These are phyloP conservation scores for Zymoseptoria brevis DNA, from an alignment of 2,329 filamentous ascomycete species.

Conservation along the genomic window DNA sequence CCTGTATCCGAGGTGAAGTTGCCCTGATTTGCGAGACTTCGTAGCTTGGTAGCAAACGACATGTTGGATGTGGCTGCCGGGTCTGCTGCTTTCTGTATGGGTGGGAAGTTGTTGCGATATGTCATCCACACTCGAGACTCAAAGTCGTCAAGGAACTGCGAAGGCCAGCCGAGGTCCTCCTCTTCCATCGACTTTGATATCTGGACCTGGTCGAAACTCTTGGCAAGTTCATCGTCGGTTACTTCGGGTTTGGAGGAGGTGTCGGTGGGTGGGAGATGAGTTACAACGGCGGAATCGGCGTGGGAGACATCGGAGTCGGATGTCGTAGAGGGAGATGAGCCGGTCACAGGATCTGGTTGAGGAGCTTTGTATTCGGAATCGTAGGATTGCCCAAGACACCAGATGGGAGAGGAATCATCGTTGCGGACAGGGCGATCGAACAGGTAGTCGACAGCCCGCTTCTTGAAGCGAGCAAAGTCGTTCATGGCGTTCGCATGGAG, in stretches of 20 bases:
- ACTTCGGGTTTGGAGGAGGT: constrained; percentile 8
- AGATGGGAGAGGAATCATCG: constrained; percentile 67
- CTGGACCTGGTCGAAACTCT: constrained; percentile 23
- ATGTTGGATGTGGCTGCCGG: constrained; percentile 62
- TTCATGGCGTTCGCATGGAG: constrained; percentile 43
- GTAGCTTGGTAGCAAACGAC: constrained; percentile 76
- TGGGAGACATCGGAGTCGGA: constrained; percentile 26
- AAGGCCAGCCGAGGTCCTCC: constrained; percentile 61
- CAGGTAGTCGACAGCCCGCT: constrained; percentile 80
- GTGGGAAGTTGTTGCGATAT: constrained; percentile 77
- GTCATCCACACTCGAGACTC: constrained; percentile 94
- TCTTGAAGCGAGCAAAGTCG: constrained; percentile 65
- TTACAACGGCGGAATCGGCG: constrained; percentile 28
- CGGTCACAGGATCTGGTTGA: constrained; percentile 13
- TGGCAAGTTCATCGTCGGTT: constrained; percentile 20
- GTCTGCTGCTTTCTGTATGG: constrained; percentile 71
- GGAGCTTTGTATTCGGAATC: constrained; percentile 27
- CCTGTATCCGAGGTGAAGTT: constrained; percentile 91
- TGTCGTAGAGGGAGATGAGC: constrained; percentile 24
- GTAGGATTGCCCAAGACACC: constrained; percentile 65
- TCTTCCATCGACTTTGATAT: constrained; percentile 26
- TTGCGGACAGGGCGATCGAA: constrained; percentile 88
- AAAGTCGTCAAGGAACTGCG: constrained; percentile 80
- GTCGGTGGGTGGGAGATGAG: constrained; percentile 7
- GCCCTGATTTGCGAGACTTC: constrained; percentile 67